These are phyloP conservation scores for Cryoendolithus antarcticus DNA, from an alignment of 2,329 filamentous ascomycete genomes.

Conservation along the genomic window DNA sequence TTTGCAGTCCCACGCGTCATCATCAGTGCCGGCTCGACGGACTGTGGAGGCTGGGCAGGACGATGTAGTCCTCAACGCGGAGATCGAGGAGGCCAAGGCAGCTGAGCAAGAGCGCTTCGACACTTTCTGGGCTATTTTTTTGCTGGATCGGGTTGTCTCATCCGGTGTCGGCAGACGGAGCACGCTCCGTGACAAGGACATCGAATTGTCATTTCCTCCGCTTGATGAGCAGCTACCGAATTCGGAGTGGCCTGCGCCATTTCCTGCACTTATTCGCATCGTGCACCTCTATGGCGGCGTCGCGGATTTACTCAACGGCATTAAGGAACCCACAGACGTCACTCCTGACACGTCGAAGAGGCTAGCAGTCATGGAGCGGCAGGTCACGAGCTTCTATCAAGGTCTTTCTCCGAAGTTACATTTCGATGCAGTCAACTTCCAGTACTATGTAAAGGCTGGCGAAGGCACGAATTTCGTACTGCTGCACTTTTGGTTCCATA, in stretches of 20 bases:
- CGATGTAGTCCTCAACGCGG: constrained; percentile 18
- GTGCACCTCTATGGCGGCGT: constrained; percentile 77
- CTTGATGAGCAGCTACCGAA: constrained; percentile 39
- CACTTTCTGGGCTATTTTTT: constrained; percentile 83
- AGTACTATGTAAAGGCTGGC: constrained; percentile 65
- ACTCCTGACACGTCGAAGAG: constrained; percentile 61
- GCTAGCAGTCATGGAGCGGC: constrained; percentile 65
- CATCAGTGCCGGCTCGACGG: constrained; percentile 36
- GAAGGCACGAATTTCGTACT: constrained; percentile 81
- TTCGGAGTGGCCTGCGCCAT: constrained; percentile 63
- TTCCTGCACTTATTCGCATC: constrained; percentile 69
- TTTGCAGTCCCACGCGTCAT: constrained; percentile 6
- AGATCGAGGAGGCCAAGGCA: constrained; percentile 37
- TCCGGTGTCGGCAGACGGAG: constrained; percentile 76
- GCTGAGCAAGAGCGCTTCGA: constrained; percentile 73
- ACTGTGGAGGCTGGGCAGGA: background rate
- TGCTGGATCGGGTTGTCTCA: constrained; percentile 76
- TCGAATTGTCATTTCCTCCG: constrained; percentile 60
- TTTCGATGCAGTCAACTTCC: constrained; percentile 79
- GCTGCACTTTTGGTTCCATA: constrained; percentile 81
- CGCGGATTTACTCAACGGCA: constrained; percentile 73
- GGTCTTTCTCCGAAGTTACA: constrained; percentile 61
- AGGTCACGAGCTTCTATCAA: constrained; percentile 64
- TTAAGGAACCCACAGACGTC: constrained; percentile 60
- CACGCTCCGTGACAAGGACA: constrained; percentile 72